Base-by-base conservation (phyloP, 371 early-diverging fungal genomes). In the Syncephalastrum contaminatum region DNA sequence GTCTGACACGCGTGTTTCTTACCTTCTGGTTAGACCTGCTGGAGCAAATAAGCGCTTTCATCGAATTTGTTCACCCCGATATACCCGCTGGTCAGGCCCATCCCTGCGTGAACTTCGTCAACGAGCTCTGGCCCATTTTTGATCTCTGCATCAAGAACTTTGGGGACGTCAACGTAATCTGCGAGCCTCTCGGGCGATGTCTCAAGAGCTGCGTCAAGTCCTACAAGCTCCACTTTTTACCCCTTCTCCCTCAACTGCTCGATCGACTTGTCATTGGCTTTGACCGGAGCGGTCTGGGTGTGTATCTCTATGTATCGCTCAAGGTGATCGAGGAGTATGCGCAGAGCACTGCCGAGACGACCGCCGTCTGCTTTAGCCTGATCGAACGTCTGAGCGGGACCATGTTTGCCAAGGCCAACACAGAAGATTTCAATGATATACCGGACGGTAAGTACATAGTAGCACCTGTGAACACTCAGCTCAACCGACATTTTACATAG, bases 111-210 rank as follows among this genome's bases (percentile, higher is more conserved):
- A 72, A 75, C 7, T 80, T 93, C 49, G 72, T 96, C 42, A 73
- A 79, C 44, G 84, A 90, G 50, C 65, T 94, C 22, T 94, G 93
- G 94, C 93, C 94, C 1, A 80, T 84, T 49, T 64, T 81, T 75
- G 85, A 83, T 20, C 51, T 77, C 20, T 69, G 86, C 19, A 61
- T 82, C 36, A 73, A 77, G 19, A 75, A 83, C 40, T 77, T 81
- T 48, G 84, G 85, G 0, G 78, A 64, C 15, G 70, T 80, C 48
- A 48, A 71, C 3, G 67, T 69, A 2, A 69, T 90, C 0, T 80
- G 87, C 14, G 88, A 88, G 59, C 79, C 85, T 3, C 62, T 88
- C 15, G 81, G 85, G 43, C 85, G 85, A 63, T 80, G 85, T 48
- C 81, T 92, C 69, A 84, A 81, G 30, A 76, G 73, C 48, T 83